phyloP scores from a whole-genome alignment of 345 rosid species.

The Citrus cavaleriei region DNA sequence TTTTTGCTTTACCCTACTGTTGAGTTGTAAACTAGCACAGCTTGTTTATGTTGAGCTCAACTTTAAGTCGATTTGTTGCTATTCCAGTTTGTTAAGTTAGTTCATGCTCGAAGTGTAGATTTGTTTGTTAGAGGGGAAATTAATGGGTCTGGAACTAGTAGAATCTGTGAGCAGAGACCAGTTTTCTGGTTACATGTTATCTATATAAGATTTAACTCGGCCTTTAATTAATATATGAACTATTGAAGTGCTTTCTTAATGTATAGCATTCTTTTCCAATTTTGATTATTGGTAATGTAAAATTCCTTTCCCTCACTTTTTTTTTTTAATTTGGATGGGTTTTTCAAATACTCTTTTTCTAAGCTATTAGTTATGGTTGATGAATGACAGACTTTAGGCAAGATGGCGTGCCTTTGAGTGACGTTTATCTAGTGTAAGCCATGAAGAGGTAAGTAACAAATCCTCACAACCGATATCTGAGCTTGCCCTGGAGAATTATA shows the following conservation, averaged over 20 bases:
- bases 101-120: slow-evolving; percentile 15
- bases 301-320: not conserved
- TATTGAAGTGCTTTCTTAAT: not conserved
- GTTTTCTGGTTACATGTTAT: not conserved
- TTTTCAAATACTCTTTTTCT: slow-evolving; percentile 6
- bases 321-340: slow-evolving; percentile 8
- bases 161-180: not conserved
- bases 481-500: not conserved
- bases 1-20: slow-evolving; percentile 13
- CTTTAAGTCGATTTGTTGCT: slow-evolving; percentile 12
- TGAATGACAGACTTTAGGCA: slow-evolving; percentile 40
- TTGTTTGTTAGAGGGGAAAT: slow-evolving; percentile 21
- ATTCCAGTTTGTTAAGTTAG: slow-evolving; percentile 1
- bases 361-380: slow-evolving; percentile 32
- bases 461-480: slow-evolving; percentile 9
- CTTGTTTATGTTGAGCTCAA: slow-evolving; percentile 21
- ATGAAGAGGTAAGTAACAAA: slow-evolving; percentile 24
- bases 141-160: slow-evolving; percentile 14
- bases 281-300: slow-evolving; percentile 1
- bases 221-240: not conserved
- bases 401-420: slow-evolving; percentile 32
- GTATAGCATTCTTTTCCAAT: not conserved
- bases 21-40: slow-evolving; percentile 21
- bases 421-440: slow-evolving; percentile 28
- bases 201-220: not conserved